Percentiles rank a stretch among this genome's conserved stretches.
These are phyloP conservation scores for Backusella parvicylindrica DNA, from an alignment of 192 early-diverging fungal genomes.

Conservation along the genomic window DNA sequence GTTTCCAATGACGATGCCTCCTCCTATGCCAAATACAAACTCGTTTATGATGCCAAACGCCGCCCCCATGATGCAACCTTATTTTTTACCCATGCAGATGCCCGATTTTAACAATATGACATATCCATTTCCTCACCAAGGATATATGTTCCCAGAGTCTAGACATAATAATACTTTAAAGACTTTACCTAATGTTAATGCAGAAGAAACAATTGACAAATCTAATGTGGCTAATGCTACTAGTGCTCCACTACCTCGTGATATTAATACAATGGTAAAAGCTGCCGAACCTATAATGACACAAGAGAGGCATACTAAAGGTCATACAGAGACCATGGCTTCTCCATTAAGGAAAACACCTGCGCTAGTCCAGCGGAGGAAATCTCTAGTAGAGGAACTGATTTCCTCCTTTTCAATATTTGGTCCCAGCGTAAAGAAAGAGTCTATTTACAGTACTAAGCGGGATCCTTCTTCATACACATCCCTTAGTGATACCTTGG, in stretches of 20 bases:
- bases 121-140: not conserved
- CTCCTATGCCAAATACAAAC: not conserved
- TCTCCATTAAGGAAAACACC: not conserved
- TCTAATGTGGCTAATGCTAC: not conserved
- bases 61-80: constrained; percentile 1
- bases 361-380: not conserved
- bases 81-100: not conserved
- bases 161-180: not conserved
- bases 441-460: not conserved
- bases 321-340: not conserved
- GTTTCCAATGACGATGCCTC: not conserved
- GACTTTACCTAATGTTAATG: not conserved
- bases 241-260: not conserved
- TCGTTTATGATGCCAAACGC: not conserved
- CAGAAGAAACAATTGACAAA: not conserved
- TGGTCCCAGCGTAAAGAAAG: not conserved
- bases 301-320: not conserved
- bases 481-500: not conserved
- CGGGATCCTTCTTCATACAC: not conserved
- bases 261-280: not conserved
- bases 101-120: not conserved
- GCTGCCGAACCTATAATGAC: not conserved
- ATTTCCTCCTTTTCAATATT: not conserved
- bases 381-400: not conserved
- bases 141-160: not conserved